Conservation (phyloP, 768 basidiomycete species). For the Crepidotus variabilis region DNA sequence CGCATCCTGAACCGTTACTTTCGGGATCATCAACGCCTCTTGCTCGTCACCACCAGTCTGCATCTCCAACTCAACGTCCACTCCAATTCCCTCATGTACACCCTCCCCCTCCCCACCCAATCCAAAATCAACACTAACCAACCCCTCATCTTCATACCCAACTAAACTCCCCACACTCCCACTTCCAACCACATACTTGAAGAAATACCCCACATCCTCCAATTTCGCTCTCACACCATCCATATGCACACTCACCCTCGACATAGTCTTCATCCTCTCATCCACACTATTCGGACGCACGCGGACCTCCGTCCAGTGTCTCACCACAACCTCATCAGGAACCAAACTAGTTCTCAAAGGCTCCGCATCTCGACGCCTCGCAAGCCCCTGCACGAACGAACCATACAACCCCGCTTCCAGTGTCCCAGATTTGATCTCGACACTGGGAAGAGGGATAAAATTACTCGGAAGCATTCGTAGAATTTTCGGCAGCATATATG, state of each 20-base stretch:
- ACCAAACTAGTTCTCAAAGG: conserved; percentile 23
- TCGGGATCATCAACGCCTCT: conserved; percentile 6
- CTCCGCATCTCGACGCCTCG: conserved; percentile 11
- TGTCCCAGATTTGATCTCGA: conserved; percentile 32
- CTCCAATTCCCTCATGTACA: conserved; percentile 21
- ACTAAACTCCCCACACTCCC: conserved; percentile 12
- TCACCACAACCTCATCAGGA: conserved; percentile 30
- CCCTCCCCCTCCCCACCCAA: conserved; percentile 8
- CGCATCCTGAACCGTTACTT: conserved; percentile 13
- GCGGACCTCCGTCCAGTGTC: conserved; percentile 31
- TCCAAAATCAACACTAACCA: conserved; percentile 32
- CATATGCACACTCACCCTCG: conserved; percentile 24
- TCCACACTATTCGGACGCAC: conserved; percentile 19
- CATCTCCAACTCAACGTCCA: conserved; percentile 29
- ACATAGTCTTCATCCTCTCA: conserved; percentile 15
- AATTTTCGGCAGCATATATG: conserved; percentile 30
- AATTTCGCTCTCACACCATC: conserved; percentile 31
- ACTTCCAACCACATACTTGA: conserved; percentile 20
- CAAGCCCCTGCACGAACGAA: conserved; percentile 22
- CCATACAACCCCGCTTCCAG: conserved; percentile 30
- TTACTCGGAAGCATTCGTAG: conserved; percentile 22
- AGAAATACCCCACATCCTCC: conserved; percentile 33
- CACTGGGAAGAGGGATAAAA: conserved; percentile 30
- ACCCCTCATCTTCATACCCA: conserved; percentile 34
- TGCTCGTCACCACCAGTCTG: conserved; percentile 1